Evolutionary conservation across 208 protist genomes (phyloP).

Genomic region (Leishmania tarentolae): DNA sequence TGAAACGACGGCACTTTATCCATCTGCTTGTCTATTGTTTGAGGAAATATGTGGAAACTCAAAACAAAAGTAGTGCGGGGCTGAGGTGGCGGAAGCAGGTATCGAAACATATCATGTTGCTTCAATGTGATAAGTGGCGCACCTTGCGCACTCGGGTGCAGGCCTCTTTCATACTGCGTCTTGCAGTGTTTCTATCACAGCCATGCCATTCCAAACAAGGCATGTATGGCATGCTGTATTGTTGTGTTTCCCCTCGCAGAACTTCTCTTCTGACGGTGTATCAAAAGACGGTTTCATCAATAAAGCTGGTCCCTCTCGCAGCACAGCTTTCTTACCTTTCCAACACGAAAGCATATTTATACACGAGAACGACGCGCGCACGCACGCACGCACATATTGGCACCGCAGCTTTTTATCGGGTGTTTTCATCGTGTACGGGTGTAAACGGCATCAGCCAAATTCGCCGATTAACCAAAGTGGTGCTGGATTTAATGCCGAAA

Average conservation of each 20-base stretch:
- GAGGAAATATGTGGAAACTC: not conserved
- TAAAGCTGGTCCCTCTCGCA: not conserved
- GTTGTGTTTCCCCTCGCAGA: not conserved
- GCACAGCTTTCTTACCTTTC: not conserved
- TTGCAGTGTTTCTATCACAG: not conserved
- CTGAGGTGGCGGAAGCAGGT: not conserved
- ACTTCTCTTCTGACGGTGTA: not conserved
- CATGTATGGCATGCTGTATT: not conserved
- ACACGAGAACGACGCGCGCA: not conserved
- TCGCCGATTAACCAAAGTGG: not conserved
- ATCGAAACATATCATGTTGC: not conserved
- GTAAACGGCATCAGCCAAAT: not conserved
- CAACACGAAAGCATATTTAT: not conserved
- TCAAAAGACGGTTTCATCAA: not conserved
- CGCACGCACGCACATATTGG: not conserved
- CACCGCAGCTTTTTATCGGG: not conserved
- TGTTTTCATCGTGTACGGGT: not conserved
- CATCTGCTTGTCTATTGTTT: not conserved
- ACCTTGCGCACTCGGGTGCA: not conserved
- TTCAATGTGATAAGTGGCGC: not conserved
- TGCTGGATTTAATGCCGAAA: constrained; percentile 26
- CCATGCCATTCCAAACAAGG: not conserved
- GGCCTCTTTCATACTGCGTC: not conserved
- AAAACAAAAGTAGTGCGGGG: not conserved
- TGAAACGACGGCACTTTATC: not conserved